phyloP scores from a whole-genome alignment of 176 grass and related monocot genomes.

The Carex kokanica region DNA sequence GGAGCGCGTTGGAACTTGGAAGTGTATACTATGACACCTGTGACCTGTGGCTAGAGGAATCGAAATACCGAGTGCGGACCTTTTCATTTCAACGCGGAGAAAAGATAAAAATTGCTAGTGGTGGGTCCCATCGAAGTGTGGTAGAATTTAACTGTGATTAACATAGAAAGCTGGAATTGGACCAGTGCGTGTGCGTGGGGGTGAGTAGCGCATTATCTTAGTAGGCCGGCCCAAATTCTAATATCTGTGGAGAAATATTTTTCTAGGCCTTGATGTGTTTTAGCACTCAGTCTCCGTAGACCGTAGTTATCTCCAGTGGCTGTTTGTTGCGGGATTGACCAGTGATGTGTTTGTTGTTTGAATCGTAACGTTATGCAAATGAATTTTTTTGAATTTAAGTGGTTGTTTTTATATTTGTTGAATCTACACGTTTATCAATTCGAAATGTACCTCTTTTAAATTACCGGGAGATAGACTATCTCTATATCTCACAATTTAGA shows the following conservation, averaged over 20 bases:
- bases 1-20: slow-evolving; percentile 24
- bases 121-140: neutral
- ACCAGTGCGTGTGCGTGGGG: neutral
- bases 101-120: neutral
- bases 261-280: neutral
- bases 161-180: neutral
- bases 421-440: too few species aligned
- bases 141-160: neutral
- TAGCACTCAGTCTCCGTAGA: neutral
- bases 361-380: too few species aligned
- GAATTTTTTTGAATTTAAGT: too few species aligned
- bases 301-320: too few species aligned
- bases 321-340: too few species aligned
- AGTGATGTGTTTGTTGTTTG: too few species aligned
- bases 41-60: neutral
- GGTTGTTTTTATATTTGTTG: too few species aligned
- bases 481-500: too few species aligned
- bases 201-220: neutral
- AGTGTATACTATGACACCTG: neutral
- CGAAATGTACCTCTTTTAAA: too few species aligned
- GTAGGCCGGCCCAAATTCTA: neutral
- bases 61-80: neutral
- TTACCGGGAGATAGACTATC: too few species aligned
- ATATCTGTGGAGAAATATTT: neutral
- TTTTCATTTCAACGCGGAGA: slow-evolving; percentile 23